Base-by-base conservation (phyloP, 1,139 yeast species). In the Yamadazyma dushanensis region DNA sequence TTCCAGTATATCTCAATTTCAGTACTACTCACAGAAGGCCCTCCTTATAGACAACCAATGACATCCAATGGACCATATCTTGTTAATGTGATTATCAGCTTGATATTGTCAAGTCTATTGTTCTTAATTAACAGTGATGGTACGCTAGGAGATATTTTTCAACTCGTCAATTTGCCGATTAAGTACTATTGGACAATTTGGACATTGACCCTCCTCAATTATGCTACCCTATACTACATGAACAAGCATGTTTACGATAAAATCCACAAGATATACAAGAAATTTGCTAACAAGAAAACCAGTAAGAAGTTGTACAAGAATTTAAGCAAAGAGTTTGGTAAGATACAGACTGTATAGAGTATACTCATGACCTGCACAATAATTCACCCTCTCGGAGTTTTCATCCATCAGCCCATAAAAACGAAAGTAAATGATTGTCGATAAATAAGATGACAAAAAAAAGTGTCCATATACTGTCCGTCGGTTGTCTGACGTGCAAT, bases 1-100 rank as follows among this genome's bases (percentile, higher is more conserved):
- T 84, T 86, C 65, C 98, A 92, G 64, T 94, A 92, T 58, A 84
- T 94, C 35, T 65, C 88, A 39, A 76, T 83, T 38, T 96, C 97
- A 0, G 66, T 88, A 22, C 78, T 89, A 15, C 66, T 92, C 42
- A 85, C 95, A 20, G 86, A 80, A 19, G 98, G 99, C 0, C 94
- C 95, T 9, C 99, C 99, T n/a, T 94, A 88, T 57, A 73, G 98
- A 41, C 83, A 86, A 53, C 82, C 94, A 1, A 76, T 85, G 51
- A 58, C 64, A 25, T 70, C 78, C 45, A 92, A 92, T 56, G 37
- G 49, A 8, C 95, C 95, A 7, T 90, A 88, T 53, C 66, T 92
- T 38, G 34, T 69, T 2, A 87, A 90, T 34, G 69, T 87, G 35
- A 47, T 67, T 0, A 45, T 63, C 0, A 74, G 94, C 0, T 45